These are phyloP conservation scores for Xylaria nigripes DNA, from an alignment of 495 filamentous ascomycete species.

Conservation along the genomic window DNA sequence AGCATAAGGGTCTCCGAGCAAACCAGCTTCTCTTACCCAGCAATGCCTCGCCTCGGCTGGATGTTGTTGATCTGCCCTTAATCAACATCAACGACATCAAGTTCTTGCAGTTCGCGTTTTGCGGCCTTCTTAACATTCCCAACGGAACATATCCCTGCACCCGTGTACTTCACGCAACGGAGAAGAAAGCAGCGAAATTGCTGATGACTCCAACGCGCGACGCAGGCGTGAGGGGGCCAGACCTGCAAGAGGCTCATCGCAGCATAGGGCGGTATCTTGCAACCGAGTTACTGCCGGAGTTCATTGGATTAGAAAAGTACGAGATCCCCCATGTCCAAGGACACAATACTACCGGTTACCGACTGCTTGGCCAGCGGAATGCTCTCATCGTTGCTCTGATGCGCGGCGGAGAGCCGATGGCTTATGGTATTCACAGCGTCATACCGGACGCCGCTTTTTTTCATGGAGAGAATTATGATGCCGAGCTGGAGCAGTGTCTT, in stretches of 20 bases:
- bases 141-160: neutral
- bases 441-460: conserved; percentile 48
- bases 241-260: conserved; percentile 44
- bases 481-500: conserved; percentile 42
- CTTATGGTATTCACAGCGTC: conserved; percentile 50
- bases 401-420: conserved; percentile 62
- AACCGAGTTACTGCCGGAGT: conserved; percentile 36
- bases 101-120: conserved; percentile 33
- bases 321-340: conserved; percentile 49
- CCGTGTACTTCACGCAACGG: conserved; percentile 34
- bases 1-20: conserved; percentile 31
- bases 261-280: conserved; percentile 49
- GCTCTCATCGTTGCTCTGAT: conserved; percentile 56
- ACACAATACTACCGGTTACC: conserved; percentile 40
- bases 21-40: conserved; percentile 43
- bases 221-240: conserved; percentile 36
- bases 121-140: neutral
- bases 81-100: conserved; percentile 29
- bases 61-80: conserved; percentile 29
- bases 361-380: conserved; percentile 39
- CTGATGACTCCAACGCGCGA: conserved; percentile 53
- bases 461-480: conserved; percentile 42
- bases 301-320: conserved; percentile 48
- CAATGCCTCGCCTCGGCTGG: conserved; percentile 35
- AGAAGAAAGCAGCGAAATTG: conserved; percentile 39